Evolutionary conservation across 257 asterid species (phyloP).

Genomic region (Petrea volubilis): DNA sequence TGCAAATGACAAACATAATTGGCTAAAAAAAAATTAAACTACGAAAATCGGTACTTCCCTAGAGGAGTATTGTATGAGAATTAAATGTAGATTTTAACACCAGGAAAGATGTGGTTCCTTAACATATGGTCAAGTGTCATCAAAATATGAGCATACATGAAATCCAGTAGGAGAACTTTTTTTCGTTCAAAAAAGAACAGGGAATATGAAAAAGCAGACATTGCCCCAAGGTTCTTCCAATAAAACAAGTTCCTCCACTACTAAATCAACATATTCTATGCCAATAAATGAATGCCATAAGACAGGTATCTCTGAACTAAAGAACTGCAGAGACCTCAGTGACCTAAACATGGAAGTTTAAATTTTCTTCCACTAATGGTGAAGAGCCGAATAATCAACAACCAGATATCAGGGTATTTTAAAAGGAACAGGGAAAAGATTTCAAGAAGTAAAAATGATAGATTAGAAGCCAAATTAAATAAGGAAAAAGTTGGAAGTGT

Average conservation of each 20-base stretch:
- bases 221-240: neutral
- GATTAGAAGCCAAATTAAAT: neutral
- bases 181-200: neutral
- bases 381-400: neutral
- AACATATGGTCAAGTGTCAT: no score
- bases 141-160: conserved; percentile 2
- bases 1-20: neutral
- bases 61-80: neutral
- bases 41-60: neutral
- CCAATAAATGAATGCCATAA: neutral
- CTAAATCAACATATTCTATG: neutral
- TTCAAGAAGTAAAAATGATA: neutral
- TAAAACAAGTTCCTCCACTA: neutral
- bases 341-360: neutral
- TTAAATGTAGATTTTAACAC: neutral
- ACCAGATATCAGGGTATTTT: neutral
- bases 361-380: neutral
- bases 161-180: neutral
- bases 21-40: neutral
- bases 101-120: neutral
- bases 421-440: neutral
- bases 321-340: neutral
- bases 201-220: neutral
- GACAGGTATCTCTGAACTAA: neutral
- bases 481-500: neutral